Evolutionary conservation across 2,329 filamentous ascomycete genomes (phyloP).

Genomic region (Venturia oleaginea): DNA sequence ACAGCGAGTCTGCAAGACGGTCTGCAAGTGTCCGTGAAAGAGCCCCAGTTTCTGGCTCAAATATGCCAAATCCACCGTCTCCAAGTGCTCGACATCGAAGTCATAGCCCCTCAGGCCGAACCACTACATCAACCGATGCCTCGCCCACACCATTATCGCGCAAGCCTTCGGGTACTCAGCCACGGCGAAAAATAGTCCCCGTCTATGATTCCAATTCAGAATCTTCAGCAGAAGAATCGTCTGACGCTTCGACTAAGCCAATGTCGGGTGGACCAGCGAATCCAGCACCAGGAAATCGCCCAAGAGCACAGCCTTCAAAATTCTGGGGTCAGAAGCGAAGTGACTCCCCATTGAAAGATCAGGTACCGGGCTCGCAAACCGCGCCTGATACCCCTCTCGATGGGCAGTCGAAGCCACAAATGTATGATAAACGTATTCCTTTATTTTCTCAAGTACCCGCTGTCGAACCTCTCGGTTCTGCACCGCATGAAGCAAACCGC

Average conservation of each 20-base stretch:
- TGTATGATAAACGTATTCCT: slow-evolving; percentile 4
- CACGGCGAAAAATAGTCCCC: neutral
- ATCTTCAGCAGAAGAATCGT: slow-evolving; percentile 6
- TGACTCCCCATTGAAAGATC: slow-evolving; percentile 6
- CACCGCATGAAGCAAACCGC: neutral
- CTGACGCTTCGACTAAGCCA: neutral
- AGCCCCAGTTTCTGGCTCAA: neutral
- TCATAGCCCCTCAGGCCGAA: slow-evolving; percentile 12
- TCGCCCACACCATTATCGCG: neutral
- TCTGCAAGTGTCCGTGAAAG: slow-evolving; percentile 38
- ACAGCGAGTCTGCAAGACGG: slow-evolving; percentile 40
- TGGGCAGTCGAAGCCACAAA: slow-evolving; percentile 9
- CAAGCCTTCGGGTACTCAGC: neutral
- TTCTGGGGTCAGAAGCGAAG: slow-evolving; percentile 4
- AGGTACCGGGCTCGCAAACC: neutral
- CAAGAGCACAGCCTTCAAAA: slow-evolving; percentile 6
- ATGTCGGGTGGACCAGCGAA: neutral
- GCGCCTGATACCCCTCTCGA: neutral
- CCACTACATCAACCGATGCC: neutral
- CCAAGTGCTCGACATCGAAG: slow-evolving; percentile 13
- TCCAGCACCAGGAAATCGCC: neutral
- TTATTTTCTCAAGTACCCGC: neutral
- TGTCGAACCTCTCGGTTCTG: neutral
- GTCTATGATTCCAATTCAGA: neutral
- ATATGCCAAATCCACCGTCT: neutral